These are phyloP conservation scores for Aspergillus eucalypticola DNA, from an alignment of 2,329 filamentous ascomycete genomes.

Conservation along the genomic window DNA sequence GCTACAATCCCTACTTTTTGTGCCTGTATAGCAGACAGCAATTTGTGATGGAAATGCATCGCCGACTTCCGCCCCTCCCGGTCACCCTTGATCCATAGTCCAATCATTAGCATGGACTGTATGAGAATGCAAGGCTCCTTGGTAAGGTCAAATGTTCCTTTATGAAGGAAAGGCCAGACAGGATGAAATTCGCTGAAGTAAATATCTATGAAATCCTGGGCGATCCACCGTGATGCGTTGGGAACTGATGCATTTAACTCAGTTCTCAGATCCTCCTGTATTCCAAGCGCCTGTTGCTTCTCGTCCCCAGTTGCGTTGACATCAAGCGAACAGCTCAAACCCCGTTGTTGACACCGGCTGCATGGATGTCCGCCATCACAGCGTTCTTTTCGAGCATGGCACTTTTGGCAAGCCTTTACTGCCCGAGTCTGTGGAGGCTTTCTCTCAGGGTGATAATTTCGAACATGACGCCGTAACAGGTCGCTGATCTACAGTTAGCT, in stretches of 20 bases:
- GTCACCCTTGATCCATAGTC: slow-evolving; percentile 26
- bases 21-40: slow-evolving; percentile 21
- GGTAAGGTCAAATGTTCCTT: slow-evolving; percentile 20
- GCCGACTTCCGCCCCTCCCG: slow-evolving; percentile 19
- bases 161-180: slow-evolving; percentile 29
- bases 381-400: slow-evolving; percentile 19
- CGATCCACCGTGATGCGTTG: slow-evolving; percentile 12
- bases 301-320: neutral
- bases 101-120: slow-evolving; percentile 30
- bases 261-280: neutral
- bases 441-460: slow-evolving; percentile 17
- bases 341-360: slow-evolving; percentile 15
- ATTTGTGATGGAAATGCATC: slow-evolving; percentile 22
- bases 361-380: slow-evolving; percentile 21
- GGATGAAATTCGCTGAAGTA: slow-evolving; percentile 31
- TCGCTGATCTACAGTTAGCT: slow-evolving; percentile 17
- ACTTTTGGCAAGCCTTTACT: slow-evolving; percentile 18
- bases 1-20: neutral
- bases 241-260: neutral
- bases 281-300: neutral
- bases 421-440: slow-evolving; percentile 15
- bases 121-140: slow-evolving; percentile 28
- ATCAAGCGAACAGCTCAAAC: slow-evolving; percentile 1
- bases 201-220: slow-evolving; percentile 24
- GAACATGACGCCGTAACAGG: slow-evolving; percentile 25